Evolutionary conservation across 139 green algal genomes (phyloP).

Genomic region (Chlamydomonas incerta): DNA sequence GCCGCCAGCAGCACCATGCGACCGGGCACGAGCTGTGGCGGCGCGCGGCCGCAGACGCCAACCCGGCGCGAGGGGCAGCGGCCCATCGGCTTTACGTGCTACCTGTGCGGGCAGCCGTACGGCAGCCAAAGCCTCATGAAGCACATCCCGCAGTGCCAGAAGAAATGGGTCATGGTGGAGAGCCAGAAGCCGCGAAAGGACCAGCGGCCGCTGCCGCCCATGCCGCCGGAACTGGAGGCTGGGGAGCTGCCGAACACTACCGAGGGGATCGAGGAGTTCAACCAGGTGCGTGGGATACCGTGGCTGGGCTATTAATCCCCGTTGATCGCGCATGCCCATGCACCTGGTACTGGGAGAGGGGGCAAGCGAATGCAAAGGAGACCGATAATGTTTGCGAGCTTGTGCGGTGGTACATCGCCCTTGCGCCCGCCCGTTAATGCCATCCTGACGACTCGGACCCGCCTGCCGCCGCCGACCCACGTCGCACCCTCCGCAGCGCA

Average conservation of each 20-base stretch:
- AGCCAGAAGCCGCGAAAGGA: slow-evolving; percentile 45
- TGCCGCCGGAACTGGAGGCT: slow-evolving; percentile 25
- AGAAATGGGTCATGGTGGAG: slow-evolving; percentile 56
- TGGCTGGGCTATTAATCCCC: too few relatives aligned
- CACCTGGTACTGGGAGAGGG: too few relatives aligned
- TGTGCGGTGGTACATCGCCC: too few relatives aligned
- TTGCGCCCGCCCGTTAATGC: too few relatives aligned
- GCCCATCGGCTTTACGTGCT: slow-evolving; percentile 44
- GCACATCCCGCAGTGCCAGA: slow-evolving; percentile 63
- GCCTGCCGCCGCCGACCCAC: too few relatives aligned
- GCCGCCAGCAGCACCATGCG: background rate
- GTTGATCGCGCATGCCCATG: too few relatives aligned
- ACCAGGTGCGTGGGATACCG: background rate
- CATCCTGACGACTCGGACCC: too few relatives aligned
- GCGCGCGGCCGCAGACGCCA: background rate
- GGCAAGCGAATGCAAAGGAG: too few relatives aligned
- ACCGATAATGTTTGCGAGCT: too few relatives aligned
- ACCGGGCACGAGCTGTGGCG: background rate
- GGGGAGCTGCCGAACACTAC: slow-evolving; percentile 25
- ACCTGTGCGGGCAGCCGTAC: slow-evolving; percentile 58
- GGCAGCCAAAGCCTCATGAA: slow-evolving; percentile 48
- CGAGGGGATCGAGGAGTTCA: slow-evolving; percentile 56
- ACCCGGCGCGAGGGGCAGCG: slow-evolving; percentile 13
- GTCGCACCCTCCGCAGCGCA: background rate
- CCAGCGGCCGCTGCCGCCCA: slow-evolving; percentile 55